These are phyloP conservation scores for Draba incana DNA, from an alignment of 345 rosid species.

Conservation along the genomic window DNA sequence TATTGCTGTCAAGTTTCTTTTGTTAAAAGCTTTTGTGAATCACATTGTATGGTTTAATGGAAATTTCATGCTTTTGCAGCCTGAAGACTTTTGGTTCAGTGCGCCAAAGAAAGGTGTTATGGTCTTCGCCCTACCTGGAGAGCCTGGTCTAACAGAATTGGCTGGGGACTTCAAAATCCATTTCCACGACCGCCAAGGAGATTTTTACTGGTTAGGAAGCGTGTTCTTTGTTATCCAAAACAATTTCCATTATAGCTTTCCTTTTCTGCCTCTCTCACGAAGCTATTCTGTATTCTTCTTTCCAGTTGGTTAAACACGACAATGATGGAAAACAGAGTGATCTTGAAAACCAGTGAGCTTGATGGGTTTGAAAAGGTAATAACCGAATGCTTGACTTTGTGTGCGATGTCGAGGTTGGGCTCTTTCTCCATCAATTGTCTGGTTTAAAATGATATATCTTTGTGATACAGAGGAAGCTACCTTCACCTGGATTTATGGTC, in stretches of 20 bases:
- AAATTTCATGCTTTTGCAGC: conserved; percentile 46
- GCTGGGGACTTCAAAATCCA: conserved; percentile 85
- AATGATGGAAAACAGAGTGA: conserved; percentile 77
- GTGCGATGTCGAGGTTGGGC: conserved; percentile 8
- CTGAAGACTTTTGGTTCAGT: conserved; percentile 88
- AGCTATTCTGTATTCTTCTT: conserved; percentile 10
- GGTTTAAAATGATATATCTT: conserved; percentile 10
- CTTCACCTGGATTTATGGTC: conserved; percentile 83
- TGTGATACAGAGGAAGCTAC: conserved; percentile 74
- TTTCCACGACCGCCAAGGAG: conserved; percentile 93
- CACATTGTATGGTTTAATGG: conserved; percentile 1
- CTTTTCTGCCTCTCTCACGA: conserved; percentile 26
- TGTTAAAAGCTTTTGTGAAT: conserved; percentile 15
- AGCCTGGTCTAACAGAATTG: conserved; percentile 80
- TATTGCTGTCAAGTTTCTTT: conserved; percentile 4
- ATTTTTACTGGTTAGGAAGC: conserved; percentile 77
- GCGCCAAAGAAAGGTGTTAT: conserved; percentile 90
- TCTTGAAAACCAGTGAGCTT: conserved; percentile 62
- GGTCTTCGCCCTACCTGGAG: conserved; percentile 91
- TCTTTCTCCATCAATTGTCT: conserved; percentile 5
- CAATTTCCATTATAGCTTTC: neutral
- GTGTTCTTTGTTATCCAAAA: neutral
- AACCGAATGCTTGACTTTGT: conserved; percentile 9
- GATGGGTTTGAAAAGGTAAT: conserved; percentile 83
- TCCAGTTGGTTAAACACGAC: conserved; percentile 85